These are phyloP conservation scores for Cystobasidium sp. DNA, from an alignment of 1,284 basidiomycete genomes.

Conservation along the genomic window DNA sequence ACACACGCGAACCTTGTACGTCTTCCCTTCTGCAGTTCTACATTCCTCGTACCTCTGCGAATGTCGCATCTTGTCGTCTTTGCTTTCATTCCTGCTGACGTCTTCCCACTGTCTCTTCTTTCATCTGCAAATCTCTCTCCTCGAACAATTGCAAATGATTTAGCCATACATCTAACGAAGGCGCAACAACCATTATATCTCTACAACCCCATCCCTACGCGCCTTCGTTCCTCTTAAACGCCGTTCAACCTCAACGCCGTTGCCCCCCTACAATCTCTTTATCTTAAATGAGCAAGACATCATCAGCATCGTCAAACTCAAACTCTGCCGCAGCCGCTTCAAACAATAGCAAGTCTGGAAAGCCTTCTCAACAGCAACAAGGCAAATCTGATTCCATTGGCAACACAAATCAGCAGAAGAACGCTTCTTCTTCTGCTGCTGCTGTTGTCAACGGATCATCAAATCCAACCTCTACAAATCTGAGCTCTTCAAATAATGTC, in stretches of 20 bases:
- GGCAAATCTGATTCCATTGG: conserved; percentile 41
- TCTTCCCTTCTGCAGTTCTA: not conserved
- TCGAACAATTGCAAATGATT: conserved; percentile 9
- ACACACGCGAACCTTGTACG: not conserved
- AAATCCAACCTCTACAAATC: conserved; percentile 6
- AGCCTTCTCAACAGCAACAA: conserved; percentile 35
- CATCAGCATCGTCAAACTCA: conserved; percentile 48
- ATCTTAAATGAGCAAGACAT: conserved; percentile 44
- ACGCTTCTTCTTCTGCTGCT: conserved; percentile 34
- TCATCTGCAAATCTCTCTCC: not conserved
- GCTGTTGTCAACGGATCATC: conserved; percentile 47
- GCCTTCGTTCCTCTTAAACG: not conserved
- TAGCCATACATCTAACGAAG: not conserved
- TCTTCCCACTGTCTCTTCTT: not conserved
- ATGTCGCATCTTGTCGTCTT: not conserved
- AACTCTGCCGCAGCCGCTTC: conserved; percentile 49
- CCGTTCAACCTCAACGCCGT: not conserved
- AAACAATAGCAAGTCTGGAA: conserved; percentile 38
- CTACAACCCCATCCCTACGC: not conserved
- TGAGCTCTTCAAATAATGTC: conserved; percentile 17
- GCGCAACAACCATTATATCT: not conserved
- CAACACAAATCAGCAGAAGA: conserved; percentile 19
- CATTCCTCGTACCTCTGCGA: not conserved
- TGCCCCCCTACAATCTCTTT: conserved; percentile 2
- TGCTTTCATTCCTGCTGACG: conserved; percentile 9